Conservation (phyloP, 164 flowering plant species). For the Nymphaea thermarum region DNA sequence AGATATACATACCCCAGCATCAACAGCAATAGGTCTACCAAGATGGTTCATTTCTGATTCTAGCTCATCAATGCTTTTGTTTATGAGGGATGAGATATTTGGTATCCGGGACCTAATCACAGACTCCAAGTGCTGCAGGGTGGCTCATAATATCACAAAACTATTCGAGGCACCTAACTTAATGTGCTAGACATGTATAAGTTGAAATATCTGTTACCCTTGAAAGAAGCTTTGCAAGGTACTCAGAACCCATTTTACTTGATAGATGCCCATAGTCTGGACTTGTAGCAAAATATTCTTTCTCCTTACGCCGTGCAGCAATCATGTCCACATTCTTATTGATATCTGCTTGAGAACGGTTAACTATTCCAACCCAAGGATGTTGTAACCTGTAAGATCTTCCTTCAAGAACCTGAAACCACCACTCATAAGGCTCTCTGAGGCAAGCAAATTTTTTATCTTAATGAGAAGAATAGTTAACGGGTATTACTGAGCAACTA, state of each 20-base stretch:
- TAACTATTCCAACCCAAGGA: constrained; percentile 89
- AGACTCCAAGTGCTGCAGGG: constrained; percentile 60
- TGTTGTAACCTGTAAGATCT: constrained; percentile 67
- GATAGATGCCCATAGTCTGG: constrained; percentile 72
- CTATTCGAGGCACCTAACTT: not conserved
- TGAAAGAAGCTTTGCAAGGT: constrained; percentile 78
- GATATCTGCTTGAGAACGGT: constrained; percentile 81
- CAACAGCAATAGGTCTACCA: constrained; percentile 62
- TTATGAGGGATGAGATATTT: constrained; percentile 43
- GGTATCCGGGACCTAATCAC: constrained; percentile 57
- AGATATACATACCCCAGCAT: constrained; percentile 56
- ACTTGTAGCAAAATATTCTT: constrained; percentile 62
- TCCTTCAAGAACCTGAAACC: constrained; percentile 64
- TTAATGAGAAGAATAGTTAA: too few species aligned
- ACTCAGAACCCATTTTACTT: constrained; percentile 72
- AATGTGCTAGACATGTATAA: not conserved
- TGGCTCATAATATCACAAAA: constrained; percentile 1
- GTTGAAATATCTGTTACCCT: constrained; percentile 18
- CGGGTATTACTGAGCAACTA: too few species aligned
- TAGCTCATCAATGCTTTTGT: constrained; percentile 55
- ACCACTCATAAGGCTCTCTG: too few species aligned
- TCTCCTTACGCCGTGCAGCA: constrained; percentile 64
- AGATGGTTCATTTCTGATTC: constrained; percentile 52
- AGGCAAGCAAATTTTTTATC: too few species aligned
- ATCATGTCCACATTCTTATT: constrained; percentile 75